Evolutionary conservation across 2,329 filamentous ascomycete species (phyloP), one percentile per base, ranked within the genome.

Genomic region (Colletotrichum sublineola): DNA sequence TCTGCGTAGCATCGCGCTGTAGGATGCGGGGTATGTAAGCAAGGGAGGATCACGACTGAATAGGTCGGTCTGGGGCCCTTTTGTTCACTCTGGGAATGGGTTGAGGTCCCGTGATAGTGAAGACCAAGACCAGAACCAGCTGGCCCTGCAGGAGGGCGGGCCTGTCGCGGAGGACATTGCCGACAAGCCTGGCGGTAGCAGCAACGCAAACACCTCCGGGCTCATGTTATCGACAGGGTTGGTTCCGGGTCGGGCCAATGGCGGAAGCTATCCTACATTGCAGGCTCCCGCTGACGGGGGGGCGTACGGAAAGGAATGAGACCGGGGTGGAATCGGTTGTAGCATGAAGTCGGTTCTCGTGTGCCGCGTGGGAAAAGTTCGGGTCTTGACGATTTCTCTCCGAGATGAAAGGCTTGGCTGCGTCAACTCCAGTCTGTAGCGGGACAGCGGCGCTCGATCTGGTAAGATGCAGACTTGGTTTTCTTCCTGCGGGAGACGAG

Each of bases 121-220:
- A n/a, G 53, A 24, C 31, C 46, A 31, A 42, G 18, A 42, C 42
- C 63, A 31, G 33, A 2, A 29, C 38, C 57, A 61, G 64, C 20
- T n/a, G 31, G 50, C 33, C 62, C 31, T 46, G 53, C 33, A 63
- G 38, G 38, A 64, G 29, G 53, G 40, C 48, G 65, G 36, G 18
- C 36, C 20, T 60, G 42, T 61, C 46, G 18, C 70, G 70, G 70
- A 73, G 61, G 20, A 44, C 14, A 48, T 66, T 71, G 67, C 70
- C 70, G 70, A 63, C 31, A 56, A 57, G 55, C 70, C 61, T 71
- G 57, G 50, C 40, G 31, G 52, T 53, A 58, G 60, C 52, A 46
- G 63, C 53, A 46, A 38, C 52, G 44, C 33, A 53, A 31, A 40
- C 63, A 57, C 44, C 65, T 55, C 52, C 20, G 29, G 24, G 29